phyloP scores from a whole-genome alignment of 257 asterid species.

The Solanum megistacrolobum region DNA sequence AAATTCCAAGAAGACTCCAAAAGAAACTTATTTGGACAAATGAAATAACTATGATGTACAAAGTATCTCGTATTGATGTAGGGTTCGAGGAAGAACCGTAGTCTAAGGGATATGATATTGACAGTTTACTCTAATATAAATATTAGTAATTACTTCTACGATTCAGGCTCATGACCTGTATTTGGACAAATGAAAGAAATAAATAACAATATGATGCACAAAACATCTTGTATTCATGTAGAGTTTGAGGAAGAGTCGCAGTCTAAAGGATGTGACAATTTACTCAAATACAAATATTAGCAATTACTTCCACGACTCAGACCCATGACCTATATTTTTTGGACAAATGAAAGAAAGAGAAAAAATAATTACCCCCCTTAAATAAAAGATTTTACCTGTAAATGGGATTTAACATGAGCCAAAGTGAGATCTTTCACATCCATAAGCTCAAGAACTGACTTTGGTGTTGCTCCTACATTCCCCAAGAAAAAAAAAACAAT shows the following conservation, averaged over 20 bases:
- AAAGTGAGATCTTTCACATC: slow-evolving; percentile 93
- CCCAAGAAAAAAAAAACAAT: neutral
- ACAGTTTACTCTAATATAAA: no score
- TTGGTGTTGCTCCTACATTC: slow-evolving; percentile 78
- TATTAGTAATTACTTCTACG: no score
- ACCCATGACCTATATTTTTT: neutral
- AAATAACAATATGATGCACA: neutral
- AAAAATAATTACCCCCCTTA: neutral
- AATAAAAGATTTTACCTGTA: slow-evolving; percentile 45
- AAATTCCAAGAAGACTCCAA: neutral
- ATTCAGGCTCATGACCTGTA: neutral
- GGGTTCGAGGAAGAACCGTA: fast-evolving
- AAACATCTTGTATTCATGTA: neutral
- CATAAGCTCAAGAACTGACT: slow-evolving; percentile 94
- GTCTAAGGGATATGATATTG: neutral
- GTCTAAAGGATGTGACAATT: neutral
- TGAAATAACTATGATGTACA: neutral
- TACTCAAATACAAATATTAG: no score
- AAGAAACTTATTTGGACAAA: neutral
- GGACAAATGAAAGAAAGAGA: neutral
- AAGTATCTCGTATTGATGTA: neutral
- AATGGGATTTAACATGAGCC: slow-evolving; percentile 93
- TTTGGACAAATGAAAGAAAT: neutral
- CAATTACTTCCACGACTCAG: no score
- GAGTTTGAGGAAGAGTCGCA: neutral